A percentile compares a stretch with the other conserved stretches of the same genome.
Evolutionary conservation across 306 rosid genomes (phyloP).

Genomic region (Bauhinia variegata): DNA sequence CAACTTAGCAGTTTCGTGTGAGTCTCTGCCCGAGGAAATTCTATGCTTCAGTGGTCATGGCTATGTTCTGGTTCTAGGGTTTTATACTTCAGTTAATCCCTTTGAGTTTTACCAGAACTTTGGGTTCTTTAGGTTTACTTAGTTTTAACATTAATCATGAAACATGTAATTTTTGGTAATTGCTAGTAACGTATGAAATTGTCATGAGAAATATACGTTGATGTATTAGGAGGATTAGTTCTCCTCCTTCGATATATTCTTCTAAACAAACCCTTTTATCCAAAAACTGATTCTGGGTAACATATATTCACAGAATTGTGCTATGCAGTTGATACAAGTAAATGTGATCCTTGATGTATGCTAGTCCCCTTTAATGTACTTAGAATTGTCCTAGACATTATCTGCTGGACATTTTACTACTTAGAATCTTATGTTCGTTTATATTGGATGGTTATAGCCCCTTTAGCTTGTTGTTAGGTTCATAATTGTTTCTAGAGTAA

Average conservation of each 20-base stretch:
- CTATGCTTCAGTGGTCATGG: neutral
- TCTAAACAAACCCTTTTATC: too few relatives aligned
- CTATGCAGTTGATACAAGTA: neutral
- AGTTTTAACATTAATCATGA: neutral
- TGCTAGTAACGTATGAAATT: neutral
- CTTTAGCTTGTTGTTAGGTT: constrained; percentile 9
- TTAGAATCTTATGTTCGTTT: constrained; percentile 5
- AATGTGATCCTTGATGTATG: neutral
- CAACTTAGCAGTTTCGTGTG: neutral
- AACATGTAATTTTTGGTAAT: neutral
- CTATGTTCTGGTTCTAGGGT: neutral
- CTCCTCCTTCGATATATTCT: too few relatives aligned
- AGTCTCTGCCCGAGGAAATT: neutral
- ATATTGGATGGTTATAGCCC: constrained; percentile 2
- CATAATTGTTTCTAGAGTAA: neutral
- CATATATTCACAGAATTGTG: neutral
- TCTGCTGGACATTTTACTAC: constrained; percentile 1
- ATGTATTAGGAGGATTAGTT: too few relatives aligned
- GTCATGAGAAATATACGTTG: neutral
- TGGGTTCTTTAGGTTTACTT: neutral
- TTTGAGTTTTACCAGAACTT: neutral
- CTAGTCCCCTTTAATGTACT: neutral
- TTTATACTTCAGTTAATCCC: neutral
- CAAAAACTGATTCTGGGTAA: neutral
- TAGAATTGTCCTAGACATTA: neutral